Evolutionary conservation across 78 protist species (phyloP).

Genomic region (Capsaspora owczarzaki): DNA sequence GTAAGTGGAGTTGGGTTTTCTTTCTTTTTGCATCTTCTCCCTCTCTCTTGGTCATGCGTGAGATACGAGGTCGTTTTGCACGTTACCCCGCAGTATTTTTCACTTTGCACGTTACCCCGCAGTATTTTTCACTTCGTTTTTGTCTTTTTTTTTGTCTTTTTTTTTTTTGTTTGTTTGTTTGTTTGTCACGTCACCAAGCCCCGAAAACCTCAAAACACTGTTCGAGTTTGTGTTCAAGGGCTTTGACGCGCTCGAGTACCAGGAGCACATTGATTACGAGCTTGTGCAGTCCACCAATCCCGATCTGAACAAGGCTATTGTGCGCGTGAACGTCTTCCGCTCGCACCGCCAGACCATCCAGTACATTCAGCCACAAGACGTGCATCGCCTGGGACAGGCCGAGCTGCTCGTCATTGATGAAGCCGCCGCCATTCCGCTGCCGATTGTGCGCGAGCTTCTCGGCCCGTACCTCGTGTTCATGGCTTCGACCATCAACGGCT

Average conservation of each 20-base stretch:
- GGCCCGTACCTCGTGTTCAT: slow-evolving; percentile 90
- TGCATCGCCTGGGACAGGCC: slow-evolving; percentile 48
- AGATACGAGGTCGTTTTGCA: background rate
- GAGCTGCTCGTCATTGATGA: slow-evolving; percentile 95
- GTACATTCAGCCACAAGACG: slow-evolving; percentile 79
- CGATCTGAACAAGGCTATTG: slow-evolving; percentile 68
- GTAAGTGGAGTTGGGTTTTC: background rate
- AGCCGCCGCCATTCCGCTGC: slow-evolving; percentile 99
- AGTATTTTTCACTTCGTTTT: background rate
- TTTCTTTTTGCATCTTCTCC: background rate
- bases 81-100: background rate
- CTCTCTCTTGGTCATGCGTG: background rate
- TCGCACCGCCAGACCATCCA: slow-evolving; percentile 95
- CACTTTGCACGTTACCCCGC: too few relatives aligned
- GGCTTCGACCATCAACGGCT: slow-evolving; percentile 85
- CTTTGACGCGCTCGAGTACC: slow-evolving; percentile 79
- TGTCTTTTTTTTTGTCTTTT: too few relatives aligned
- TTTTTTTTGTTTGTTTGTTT: too few relatives aligned
- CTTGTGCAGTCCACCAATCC: slow-evolving; percentile 82
- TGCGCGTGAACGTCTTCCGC: slow-evolving; percentile 81
- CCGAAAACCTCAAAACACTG: slow-evolving; percentile 91
- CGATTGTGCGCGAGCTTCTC: slow-evolving; percentile 74
- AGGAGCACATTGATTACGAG: slow-evolving; percentile 87
- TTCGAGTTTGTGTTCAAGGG: slow-evolving; percentile 92
- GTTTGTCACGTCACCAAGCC: slow-evolving; percentile 95